These are phyloP conservation scores for Kandelia obovata DNA, from an alignment of 345 rosid genomes.

Conservation along the genomic window DNA sequence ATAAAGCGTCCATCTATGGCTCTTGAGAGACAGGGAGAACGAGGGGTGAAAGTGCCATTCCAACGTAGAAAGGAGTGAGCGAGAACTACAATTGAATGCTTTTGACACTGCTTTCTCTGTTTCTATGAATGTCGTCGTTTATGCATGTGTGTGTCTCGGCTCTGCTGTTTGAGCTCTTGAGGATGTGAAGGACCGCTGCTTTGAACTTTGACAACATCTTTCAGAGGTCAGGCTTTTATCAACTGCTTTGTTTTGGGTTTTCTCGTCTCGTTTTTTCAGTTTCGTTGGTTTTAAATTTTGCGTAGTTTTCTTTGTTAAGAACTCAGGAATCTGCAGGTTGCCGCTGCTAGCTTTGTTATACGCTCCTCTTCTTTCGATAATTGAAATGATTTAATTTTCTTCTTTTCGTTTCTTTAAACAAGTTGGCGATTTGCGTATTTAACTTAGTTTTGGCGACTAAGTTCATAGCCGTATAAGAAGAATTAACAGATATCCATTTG, in stretches of 20 bases:
- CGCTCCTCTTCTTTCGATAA: no score
- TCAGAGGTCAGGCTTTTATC: neutral
- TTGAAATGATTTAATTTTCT: no score
- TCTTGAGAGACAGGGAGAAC: conserved; percentile 2
- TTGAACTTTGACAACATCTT: conserved; percentile 12
- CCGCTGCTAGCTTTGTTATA: no score
- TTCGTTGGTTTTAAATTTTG: no score
- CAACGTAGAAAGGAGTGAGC: conserved; percentile 37
- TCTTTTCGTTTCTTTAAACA: no score
- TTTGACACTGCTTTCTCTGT: neutral
- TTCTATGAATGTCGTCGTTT: neutral
- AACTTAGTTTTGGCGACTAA: no score
- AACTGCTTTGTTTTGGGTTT: neutral
- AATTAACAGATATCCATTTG: no score
- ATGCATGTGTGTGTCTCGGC: no score
- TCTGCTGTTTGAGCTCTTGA: neutral
- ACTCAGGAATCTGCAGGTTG: no score
- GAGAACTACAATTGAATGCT: neutral
- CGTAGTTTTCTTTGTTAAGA: no score
- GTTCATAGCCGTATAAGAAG: no score
- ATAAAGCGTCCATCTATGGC: neutral
- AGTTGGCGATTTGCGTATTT: no score
- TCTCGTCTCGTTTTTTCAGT: neutral
- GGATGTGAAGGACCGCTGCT: conserved; percentile 15
- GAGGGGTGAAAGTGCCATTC: conserved; percentile 39